Base-by-base conservation (phyloP, 177 flowering plant genomes). In the Vitis hybrid region DNA sequence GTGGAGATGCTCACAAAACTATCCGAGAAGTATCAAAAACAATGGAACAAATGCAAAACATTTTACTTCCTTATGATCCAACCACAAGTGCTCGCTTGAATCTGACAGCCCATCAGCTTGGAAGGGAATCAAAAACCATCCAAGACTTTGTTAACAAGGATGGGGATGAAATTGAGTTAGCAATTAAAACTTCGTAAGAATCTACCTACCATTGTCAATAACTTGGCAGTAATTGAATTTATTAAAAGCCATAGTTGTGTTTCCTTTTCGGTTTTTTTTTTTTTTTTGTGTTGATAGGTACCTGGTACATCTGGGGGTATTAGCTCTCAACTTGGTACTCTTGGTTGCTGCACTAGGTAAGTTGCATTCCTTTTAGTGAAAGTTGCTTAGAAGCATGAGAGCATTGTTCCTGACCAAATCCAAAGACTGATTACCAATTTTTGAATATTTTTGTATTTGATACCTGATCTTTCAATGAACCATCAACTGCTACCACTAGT, bases 281-380 rank as follows among this genome's bases (percentile, higher is more conserved):
- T 62, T 56, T 50, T 0, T 32, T 6, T 65, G 49, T 62, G 32
- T 56, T 76, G 11, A 40, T 15, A 88, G 92, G 83, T 79, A 82
- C 59, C 68, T 74, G 11, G 69, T 73, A 60, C 85, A 82, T 70
- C 64, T 79, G 4, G 88, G 70, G 56, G 64, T 80, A 14, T 83
- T 71, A 30, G 61, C 74, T 4, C 11, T 75, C 73, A 81, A 81
- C 74, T 66, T 88, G 73, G 72, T 76, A 0, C 49, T 79, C 14
- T 62, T 85, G 64, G 73, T 81, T 65, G 76, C 78, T 18, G 82
- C 84, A 63, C 7, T 80, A 60, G 88, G 92, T 81, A 61, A 77
- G 76, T 40, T 40, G 8, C 46, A 40, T 40, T 40, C 46, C 46
- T 40, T 40, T 40, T 6, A 5, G 8, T 4, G 46, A 6, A 40